Evolutionary conservation across 352 stramenopile species (phyloP), one percentile per base, ranked within the genome.

Genomic region (Globisporangium uncinulatum): DNA sequence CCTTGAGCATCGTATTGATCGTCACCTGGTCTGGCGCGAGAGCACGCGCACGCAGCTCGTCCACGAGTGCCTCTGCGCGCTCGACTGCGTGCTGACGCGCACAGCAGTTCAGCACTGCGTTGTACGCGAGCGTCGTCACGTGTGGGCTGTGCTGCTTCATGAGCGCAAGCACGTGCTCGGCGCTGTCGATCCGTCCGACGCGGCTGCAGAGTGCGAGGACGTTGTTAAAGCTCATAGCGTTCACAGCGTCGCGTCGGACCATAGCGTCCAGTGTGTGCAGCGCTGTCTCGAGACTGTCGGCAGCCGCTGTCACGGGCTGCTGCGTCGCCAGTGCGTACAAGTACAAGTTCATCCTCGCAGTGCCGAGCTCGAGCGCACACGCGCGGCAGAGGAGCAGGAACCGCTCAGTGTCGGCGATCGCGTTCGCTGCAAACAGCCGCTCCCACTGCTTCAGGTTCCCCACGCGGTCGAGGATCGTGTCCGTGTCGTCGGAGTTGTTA

Each of bases 1-100:
- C 56, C 39, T 86, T 84, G 4, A 84, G 60, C 54, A 83, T 61
- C 14, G 73, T 86, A 56, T 84, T 83, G 56, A 86, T 56, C 10
- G 74, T 83, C 39, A 84, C 63, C 19, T 64, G 42, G 29, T 84
- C 69, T 6, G 66, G 67, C 4, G 56, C 34, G 11, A 80, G 37
- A 0, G 56, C 57, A 14, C 61, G 62, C 14, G 61, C 36, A 14
- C 70, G 61, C 32, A 86, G 66, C 39, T 86, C 71, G 31, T 72
- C 65, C 29, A 75, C 52, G 45, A 71, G 70, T 8, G 15, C 42
- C 31, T 84, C 65, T 0, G 76, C 61, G 41, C 63, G 47, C n/a
- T 37, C 29, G 32, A 75, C 39, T 51, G 75, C 59, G 21, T 68
- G 61, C 62, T 62, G 20, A 10, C 62, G 36, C 7, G 76, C 76